Base-by-base conservation (phyloP, 2,329 filamentous ascomycete species). In the Cladophialophora psammophila region DNA sequence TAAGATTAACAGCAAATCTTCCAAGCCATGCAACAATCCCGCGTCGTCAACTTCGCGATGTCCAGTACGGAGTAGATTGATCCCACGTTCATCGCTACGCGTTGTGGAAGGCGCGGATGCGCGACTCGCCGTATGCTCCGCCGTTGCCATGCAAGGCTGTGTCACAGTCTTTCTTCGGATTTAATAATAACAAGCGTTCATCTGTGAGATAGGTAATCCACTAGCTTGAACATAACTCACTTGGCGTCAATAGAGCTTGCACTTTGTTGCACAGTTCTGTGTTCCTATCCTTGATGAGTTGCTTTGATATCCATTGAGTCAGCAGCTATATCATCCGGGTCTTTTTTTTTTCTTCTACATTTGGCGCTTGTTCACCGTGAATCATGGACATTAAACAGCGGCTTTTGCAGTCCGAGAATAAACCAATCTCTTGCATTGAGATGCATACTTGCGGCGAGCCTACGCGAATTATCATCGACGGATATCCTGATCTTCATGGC, bases 391-490 rank as follows among this genome's bases (percentile, higher is more conserved):
- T 66, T 31, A 34, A 52, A 38, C 38, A 26, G 34, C 40, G 26
- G 9, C 59, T 66, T 13, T 20, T 18, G 18, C 26, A 12, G 36
- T n/a, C 57, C 1, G 56, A 34, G 4, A 26, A 40, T 8, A 48
- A 60, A 40, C 48, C 59, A 6, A 67, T 71, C 50, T 54, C 53
- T 26, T 71, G 66, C 38, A 53, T 81, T 18, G 79, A 80, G 54
- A 81, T 82, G 81, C 83, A 85, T 73, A 84, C 83, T 2, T 79
- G 80, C 18, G 83, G 83, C 15, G 82, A 85, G 66, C 81, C 83
- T 26, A 82, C 82, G 7, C 77, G 83, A 26, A 84, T 85, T 60
- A 70, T 85, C 12, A 77, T 78, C 59, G 65, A 74, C 8, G 80
- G 80, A 1, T 82, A 79, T 63, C 81, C 81, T 6, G 57, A 70